Conservation (phyloP, 129 eudicot genomes). For the Tanacetum coccineum region DNA sequence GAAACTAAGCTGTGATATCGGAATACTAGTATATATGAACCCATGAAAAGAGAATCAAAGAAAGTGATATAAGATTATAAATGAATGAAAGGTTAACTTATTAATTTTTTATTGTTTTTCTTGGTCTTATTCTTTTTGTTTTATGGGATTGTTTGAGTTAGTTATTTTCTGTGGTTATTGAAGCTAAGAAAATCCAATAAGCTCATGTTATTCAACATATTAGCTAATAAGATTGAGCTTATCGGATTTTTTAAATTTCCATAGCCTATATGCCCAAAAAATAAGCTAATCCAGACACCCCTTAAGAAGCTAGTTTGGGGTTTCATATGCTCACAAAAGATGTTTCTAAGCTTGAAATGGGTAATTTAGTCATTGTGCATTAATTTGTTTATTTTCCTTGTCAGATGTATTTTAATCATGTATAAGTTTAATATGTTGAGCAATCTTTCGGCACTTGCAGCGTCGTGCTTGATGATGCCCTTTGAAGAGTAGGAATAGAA, state of each 20-base stretch:
- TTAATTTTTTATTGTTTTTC: background rate
- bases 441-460: conserved; percentile 1
- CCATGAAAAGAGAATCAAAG: background rate
- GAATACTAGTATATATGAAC: background rate
- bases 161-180: no score
- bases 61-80: background rate
- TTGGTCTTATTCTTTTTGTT: background rate
- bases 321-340: background rate
- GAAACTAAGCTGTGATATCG: background rate
- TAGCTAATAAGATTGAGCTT: no score
- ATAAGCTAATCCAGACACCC: no score
- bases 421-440: background rate
- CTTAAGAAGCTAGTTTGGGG: conserved; percentile 8
- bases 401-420: background rate
- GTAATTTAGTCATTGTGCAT: conserved; percentile 1
- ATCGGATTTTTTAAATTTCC: no score
- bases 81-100: background rate
- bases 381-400: background rate
- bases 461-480: background rate
- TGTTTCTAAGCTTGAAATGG: conserved; percentile 6
- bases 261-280: no score
- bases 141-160: no score
- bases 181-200: no score
- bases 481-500: background rate
- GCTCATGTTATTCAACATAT: no score